A percentile compares a stretch with the other conserved stretches of the same genome.
These are phyloP conservation scores for Anethum foeniculum DNA, from an alignment of 140 eudicot genomes.

Conservation along the genomic window DNA sequence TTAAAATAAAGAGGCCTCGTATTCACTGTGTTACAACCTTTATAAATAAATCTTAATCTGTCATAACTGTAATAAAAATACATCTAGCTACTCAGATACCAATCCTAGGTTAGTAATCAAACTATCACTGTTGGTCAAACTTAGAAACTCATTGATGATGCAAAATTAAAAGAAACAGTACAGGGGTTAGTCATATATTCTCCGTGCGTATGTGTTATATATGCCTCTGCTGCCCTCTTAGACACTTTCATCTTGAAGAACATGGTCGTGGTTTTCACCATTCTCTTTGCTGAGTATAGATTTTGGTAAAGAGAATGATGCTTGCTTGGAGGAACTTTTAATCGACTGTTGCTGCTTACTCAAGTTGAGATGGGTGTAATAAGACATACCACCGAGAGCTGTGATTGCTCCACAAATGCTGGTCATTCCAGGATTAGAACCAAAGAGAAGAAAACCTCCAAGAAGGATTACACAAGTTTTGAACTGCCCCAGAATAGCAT, in stretches of 20 bases:
- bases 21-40: background rate
- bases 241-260: conserved; percentile 51
- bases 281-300: conserved; percentile 83
- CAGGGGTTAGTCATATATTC: conserved; percentile 6
- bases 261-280: conserved; percentile 32
- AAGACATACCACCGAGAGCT: conserved; percentile 82
- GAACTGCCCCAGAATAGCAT: conserved; percentile 96
- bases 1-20: background rate
- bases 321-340: conserved; percentile 42
- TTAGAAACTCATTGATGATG: background rate
- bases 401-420: conserved; percentile 80
- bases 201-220: background rate
- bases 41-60: background rate
- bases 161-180: background rate
- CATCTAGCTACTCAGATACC: background rate
- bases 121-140: background rate
- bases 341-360: conserved; percentile 39
- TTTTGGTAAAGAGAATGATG: conserved; percentile 49
- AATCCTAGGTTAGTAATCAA: conserved; percentile 10
- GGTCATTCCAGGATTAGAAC: conserved; percentile 77
- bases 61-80: background rate
- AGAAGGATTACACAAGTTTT: conserved; percentile 93
- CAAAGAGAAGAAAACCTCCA: conserved; percentile 78
- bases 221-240: background rate
- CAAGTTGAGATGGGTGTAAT: conserved; percentile 71